Base-by-base conservation (phyloP, 805 yeast genomes). In the Saturnispora diversa region DNA sequence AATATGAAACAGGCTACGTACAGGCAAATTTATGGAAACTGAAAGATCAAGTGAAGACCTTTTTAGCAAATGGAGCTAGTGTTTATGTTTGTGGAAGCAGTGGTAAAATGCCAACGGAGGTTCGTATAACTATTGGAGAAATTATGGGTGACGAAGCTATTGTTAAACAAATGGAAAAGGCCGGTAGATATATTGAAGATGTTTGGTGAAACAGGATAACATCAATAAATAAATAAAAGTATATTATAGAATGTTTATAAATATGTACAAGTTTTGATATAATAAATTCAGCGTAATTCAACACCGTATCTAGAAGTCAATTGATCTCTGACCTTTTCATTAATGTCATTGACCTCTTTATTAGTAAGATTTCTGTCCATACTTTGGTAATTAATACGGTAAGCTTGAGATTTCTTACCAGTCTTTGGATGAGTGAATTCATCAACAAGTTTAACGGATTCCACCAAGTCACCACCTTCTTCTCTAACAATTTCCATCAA, bases 321-420 rank as follows among this genome's bases (percentile, higher is more conserved):
- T n/a, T 70, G 72, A 1, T 58, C 50, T 46, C 84, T 76, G 20
- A 90, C 84, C 29, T 64, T 58, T 2, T 72, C 72, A 55, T 92
- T 95, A 35, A 86, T 64, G 1, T 53, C 66, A 55, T 90, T 90
- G 40, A 92, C 72, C 58, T 92, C 97, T 2, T 74, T 80, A 56
- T 83, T 86, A 20, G 94, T 85, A 50, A 92, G 67, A 43, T 83
- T 82, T 53, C 96, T 75, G 52, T 90, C 97, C 97, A 92, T 88
- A 2, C 95, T 83, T 64, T 92, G 97, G 63, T 86, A 92, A 56
- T 82, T 81, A 44, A 92, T 74, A 50, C 98, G 69, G 69, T 85
- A 92, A 64, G 97, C 87, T 52, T 83, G 82, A 7, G 94, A 82
- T 48, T 65, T 74, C 50, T 70, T 74, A 2, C 80, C 79, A 0